These are phyloP conservation scores for Rhizodiscina lignyota DNA, from an alignment of 495 filamentous ascomycete species.

Conservation along the genomic window DNA sequence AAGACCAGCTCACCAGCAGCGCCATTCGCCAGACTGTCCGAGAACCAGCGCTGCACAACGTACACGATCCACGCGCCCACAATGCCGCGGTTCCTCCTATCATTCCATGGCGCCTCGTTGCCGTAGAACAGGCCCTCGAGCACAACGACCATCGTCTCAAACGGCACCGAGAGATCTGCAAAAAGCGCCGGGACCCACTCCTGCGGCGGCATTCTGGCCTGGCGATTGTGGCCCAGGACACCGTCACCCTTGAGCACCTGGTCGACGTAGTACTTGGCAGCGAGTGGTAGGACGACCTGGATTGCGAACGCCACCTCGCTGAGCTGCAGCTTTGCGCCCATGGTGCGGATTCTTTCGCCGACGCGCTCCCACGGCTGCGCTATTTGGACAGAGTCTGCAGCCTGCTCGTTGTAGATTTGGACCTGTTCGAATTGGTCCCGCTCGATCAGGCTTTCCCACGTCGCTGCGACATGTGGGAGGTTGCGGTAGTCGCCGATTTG, in stretches of 20 bases:
- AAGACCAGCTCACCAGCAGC: slow-evolving; percentile 28
- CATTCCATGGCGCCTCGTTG: slow-evolving; percentile 70
- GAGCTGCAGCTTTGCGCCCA: slow-evolving; percentile 63
- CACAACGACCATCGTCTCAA: slow-evolving; percentile 56
- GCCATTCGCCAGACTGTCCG: slow-evolving; percentile 38
- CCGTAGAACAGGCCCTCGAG: slow-evolving; percentile 73
- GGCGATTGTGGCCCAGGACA: slow-evolving; percentile 7
- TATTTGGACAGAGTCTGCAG: neutral
- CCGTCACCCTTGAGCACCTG: neutral
- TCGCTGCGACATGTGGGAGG: slow-evolving; percentile 56
- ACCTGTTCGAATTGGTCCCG: too few species aligned
- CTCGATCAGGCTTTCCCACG: slow-evolving; percentile 71
- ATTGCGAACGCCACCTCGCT: slow-evolving; percentile 65
- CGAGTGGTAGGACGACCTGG: slow-evolving; percentile 41
- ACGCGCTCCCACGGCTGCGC: slow-evolving; percentile 65
- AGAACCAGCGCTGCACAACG: slow-evolving; percentile 44
- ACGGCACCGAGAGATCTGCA: slow-evolving; percentile 54
- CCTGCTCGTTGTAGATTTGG: neutral
- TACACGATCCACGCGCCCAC: slow-evolving; percentile 48
- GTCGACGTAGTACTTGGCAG: slow-evolving; percentile 3
- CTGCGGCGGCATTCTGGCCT: slow-evolving; percentile 43
- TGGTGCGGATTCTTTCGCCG: slow-evolving; percentile 50
- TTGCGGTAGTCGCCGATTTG: slow-evolving; percentile 78
- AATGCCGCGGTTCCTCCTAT: slow-evolving; percentile 33
- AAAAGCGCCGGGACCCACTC: slow-evolving; percentile 83